phyloP scores from a whole-genome alignment of 306 rosid species.

The Malus fusca region DNA sequence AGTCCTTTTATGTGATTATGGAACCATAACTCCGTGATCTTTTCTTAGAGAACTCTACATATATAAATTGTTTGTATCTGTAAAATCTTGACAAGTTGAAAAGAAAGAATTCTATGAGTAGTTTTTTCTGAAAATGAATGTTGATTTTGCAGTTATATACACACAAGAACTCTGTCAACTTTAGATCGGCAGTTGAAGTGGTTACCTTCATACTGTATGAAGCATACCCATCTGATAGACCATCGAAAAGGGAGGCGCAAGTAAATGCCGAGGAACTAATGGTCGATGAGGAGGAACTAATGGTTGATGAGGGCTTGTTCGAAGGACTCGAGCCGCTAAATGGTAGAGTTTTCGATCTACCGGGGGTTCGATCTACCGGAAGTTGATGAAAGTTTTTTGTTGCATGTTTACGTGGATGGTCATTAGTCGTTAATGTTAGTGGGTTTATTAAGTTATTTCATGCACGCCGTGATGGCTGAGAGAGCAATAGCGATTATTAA shows the following conservation, averaged over 20 bases:
- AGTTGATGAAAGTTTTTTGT: background rate
- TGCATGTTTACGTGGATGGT: no score
- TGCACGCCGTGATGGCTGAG: no score
- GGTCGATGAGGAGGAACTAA: background rate
- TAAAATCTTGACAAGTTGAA: background rate
- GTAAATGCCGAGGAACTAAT: background rate
- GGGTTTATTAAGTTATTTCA: no score
- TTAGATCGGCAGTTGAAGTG: constrained; percentile 9
- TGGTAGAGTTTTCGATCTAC: background rate
- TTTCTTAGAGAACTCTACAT: background rate
- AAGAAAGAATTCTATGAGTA: background rate
- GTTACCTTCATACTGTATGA: constrained; percentile 15
- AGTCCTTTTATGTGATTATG: background rate
- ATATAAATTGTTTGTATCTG: background rate
- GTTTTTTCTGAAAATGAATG: background rate
- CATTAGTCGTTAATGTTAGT: no score
- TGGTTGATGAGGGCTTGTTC: background rate
- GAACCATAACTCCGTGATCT: background rate
- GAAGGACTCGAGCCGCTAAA: background rate
- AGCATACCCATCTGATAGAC: background rate
- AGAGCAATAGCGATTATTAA: no score
- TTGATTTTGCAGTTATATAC: constrained; percentile 1
- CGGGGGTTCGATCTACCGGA: background rate
- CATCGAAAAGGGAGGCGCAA: background rate
- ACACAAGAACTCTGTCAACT: background rate